phyloP scores from a whole-genome alignment of 257 asterid genomes.

The Nicotiana attenuata region DNA sequence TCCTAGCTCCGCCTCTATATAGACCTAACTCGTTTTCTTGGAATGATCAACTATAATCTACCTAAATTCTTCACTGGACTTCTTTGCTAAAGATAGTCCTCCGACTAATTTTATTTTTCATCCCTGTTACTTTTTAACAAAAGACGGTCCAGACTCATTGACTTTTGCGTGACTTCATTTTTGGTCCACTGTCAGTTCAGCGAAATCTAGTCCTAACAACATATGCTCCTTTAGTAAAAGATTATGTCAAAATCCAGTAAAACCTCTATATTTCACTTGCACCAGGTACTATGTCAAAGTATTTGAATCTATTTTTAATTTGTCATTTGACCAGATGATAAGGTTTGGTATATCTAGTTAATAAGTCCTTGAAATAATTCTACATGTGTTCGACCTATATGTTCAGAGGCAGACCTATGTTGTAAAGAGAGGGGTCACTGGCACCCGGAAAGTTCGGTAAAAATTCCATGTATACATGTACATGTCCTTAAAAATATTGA shows the following conservation, averaged over 20 bases:
- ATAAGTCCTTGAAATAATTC: no score
- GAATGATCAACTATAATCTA: background rate
- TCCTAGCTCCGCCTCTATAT: background rate
- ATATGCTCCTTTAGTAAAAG: background rate
- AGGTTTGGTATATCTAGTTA: no score
- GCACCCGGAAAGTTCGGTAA: no score
- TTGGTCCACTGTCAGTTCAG: background rate
- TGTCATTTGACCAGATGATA: no score
- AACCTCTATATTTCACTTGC: no score
- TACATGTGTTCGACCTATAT: background rate
- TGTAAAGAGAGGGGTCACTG: no score
- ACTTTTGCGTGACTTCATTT: background rate
- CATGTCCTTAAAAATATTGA: no score
- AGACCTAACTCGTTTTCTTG: background rate
- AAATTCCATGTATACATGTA: no score
- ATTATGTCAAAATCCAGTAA: no score
- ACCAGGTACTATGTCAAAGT: background rate
- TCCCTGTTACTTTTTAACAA: background rate
- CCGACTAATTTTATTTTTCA: background rate
- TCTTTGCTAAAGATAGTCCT: background rate
- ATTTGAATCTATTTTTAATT: background rate
- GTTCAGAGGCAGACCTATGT: no score
- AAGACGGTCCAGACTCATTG: background rate
- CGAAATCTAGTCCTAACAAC: background rate
- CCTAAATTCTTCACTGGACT: background rate